A percentile compares a stretch with the other conserved stretches of the same genome.
Evolutionary conservation across 2,329 filamentous ascomycete species (phyloP).

Genomic region (Myriangium duriaei): DNA sequence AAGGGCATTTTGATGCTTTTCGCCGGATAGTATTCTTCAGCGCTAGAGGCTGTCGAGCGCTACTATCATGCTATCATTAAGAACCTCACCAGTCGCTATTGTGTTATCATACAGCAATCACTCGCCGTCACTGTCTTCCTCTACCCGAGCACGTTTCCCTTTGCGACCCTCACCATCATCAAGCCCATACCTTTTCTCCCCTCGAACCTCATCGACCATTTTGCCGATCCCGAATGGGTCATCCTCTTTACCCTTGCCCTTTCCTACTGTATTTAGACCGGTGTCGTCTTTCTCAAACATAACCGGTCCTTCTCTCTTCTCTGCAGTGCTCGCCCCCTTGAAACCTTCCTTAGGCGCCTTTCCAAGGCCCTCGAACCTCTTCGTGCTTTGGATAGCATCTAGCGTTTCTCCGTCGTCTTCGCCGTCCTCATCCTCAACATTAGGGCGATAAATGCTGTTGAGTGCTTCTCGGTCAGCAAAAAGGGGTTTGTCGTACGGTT

Average conservation of each 20-base stretch:
- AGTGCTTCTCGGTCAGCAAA: constrained; percentile 94
- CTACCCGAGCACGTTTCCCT: constrained; percentile 63
- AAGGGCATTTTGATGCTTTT: too few species aligned
- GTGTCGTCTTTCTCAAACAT: constrained; percentile 77
- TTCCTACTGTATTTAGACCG: not conserved
- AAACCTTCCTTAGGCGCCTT: constrained; percentile 68
- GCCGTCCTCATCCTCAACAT: constrained; percentile 58
- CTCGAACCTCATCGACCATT: constrained; percentile 53
- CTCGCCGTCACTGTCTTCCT: constrained; percentile 39
- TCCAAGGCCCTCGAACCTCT: constrained; percentile 83
- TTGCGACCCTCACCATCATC: constrained; percentile 48
- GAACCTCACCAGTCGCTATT: too few species aligned
- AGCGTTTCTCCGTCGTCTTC: constrained; percentile 71
- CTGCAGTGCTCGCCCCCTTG: constrained; percentile 44
- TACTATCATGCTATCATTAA: too few species aligned
- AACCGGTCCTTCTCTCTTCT: constrained; percentile 60
- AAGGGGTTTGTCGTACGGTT: constrained; percentile 90
- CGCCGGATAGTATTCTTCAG: too few species aligned
- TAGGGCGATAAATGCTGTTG: constrained; percentile 82
- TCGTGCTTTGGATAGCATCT: constrained; percentile 75
- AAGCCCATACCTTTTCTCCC: constrained; percentile 61
- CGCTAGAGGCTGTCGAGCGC: too few species aligned
- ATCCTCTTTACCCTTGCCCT: constrained; percentile 31
- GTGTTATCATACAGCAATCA: too few species aligned
- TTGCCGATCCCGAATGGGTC: constrained; percentile 93